These are phyloP conservation scores for Russula compacta DNA, from an alignment of 768 basidiomycete genomes.

Conservation along the genomic window DNA sequence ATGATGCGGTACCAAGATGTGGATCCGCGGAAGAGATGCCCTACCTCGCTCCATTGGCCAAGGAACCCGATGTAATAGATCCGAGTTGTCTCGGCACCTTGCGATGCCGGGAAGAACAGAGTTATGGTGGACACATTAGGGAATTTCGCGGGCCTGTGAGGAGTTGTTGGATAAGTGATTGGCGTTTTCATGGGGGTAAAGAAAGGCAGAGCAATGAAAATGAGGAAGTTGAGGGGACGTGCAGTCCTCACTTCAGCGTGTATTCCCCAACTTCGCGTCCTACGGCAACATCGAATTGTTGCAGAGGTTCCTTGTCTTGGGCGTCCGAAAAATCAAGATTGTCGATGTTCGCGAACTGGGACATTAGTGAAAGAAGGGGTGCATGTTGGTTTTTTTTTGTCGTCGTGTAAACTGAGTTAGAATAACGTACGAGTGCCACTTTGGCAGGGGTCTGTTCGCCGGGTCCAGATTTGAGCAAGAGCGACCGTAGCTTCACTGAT, in stretches of 20 bases:
- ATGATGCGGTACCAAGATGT: not conserved
- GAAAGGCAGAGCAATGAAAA: not conserved
- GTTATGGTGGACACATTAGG: slow-evolving; percentile 74
- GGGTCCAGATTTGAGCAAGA: slow-evolving; percentile 81
- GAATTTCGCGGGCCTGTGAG: slow-evolving; percentile 72
- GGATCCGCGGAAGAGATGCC: not conserved
- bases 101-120: slow-evolving; percentile 70
- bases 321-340: slow-evolving; percentile 77
- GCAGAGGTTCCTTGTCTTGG: slow-evolving; percentile 48
- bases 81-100: slow-evolving; percentile 66
- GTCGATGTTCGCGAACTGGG: slow-evolving; percentile 68
- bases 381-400: not conserved
- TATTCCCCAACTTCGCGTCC: slow-evolving; percentile 80
- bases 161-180: not conserved
- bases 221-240: not conserved
- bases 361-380: not conserved
- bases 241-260: slow-evolving; percentile 55
- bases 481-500: slow-evolving; percentile 71
- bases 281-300: slow-evolving; percentile 63
- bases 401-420: not conserved
- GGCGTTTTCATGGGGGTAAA: not conserved
- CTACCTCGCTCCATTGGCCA: slow-evolving; percentile 74
- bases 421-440: slow-evolving; percentile 50
- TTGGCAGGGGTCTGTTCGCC: slow-evolving; percentile 66
- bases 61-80: slow-evolving; percentile 83